phyloP scores from a whole-genome alignment of 768 basidiomycete genomes.

The Gautieria morchelliformis region DNA sequence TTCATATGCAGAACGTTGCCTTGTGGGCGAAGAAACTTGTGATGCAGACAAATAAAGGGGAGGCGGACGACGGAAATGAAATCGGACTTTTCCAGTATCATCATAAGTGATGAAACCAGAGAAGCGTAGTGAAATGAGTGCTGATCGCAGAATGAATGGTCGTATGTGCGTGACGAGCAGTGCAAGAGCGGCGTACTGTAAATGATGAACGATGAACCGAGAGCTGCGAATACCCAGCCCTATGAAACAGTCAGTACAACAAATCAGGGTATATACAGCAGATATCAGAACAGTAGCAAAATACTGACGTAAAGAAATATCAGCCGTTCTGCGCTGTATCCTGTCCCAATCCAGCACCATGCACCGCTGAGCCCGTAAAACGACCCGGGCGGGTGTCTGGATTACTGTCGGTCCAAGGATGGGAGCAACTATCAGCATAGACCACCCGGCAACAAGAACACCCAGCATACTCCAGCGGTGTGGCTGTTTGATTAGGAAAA shows the following conservation, averaged over 20 bases:
- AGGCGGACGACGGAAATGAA: background rate
- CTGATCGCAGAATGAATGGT: no score
- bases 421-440: background rate
- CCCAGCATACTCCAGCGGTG: background rate
- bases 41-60: background rate
- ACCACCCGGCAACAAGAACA: background rate
- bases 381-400: background rate
- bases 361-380: slow-evolving; percentile 3
- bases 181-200: background rate
- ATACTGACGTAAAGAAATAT: background rate
- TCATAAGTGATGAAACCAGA: background rate
- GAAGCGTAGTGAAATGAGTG: background rate
- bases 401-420: slow-evolving; percentile 5
- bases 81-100: background rate
- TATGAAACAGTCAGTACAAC: background rate
- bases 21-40: background rate
- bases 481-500: background rate
- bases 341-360: slow-evolving; percentile 1
- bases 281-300: background rate
- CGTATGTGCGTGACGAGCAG: no score
- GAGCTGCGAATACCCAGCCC: slow-evolving; percentile 4
- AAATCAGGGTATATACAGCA: no score
- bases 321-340: background rate
- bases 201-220: background rate
- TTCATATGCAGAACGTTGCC: no score